Conservation (phyloP, 2,329 filamentous ascomycete genomes). For the Sclerotinia subarctica region DNA sequence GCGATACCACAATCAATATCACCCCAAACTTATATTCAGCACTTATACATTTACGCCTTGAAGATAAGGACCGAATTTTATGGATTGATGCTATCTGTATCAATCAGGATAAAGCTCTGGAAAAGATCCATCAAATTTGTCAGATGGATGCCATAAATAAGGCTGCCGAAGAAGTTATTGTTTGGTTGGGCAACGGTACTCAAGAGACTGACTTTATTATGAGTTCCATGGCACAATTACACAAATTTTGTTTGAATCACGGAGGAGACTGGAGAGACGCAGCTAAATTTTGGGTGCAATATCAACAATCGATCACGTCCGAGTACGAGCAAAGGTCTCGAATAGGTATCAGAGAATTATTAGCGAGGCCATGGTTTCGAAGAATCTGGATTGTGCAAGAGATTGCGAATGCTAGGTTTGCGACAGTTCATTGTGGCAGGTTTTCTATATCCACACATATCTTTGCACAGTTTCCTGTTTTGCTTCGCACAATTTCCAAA, state of each 20-base stretch:
- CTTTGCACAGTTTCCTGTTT: constrained; percentile 17
- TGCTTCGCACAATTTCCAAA: background rate
- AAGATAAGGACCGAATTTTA: constrained; percentile 16
- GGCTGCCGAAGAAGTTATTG: background rate
- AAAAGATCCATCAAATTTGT: constrained; percentile 17
- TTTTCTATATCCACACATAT: constrained; percentile 16
- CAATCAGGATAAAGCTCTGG: constrained; percentile 17
- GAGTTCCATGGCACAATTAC: constrained; percentile 20
- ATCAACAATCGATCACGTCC: background rate
- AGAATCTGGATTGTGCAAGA: constrained; percentile 16
- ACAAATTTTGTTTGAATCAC: constrained; percentile 13
- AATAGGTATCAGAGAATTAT: background rate
- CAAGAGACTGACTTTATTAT: constrained; percentile 17
- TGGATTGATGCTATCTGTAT: constrained; percentile 22
- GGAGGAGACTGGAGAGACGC: constrained; percentile 2
- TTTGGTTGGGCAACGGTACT: constrained; percentile 7
- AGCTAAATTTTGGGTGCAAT: constrained; percentile 14
- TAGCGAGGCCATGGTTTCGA: constrained; percentile 1
- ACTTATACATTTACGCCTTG: constrained; percentile 21
- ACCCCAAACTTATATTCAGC: constrained; percentile 23
- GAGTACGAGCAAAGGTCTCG: background rate
- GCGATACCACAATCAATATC: constrained; percentile 15
- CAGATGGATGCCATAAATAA: constrained; percentile 16
- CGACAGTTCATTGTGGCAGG: constrained; percentile 18
- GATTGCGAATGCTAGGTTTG: background rate